Evolutionary conservation across 2,329 filamentous ascomycete genomes (phyloP).

Genomic region (Daldinia sp.): DNA sequence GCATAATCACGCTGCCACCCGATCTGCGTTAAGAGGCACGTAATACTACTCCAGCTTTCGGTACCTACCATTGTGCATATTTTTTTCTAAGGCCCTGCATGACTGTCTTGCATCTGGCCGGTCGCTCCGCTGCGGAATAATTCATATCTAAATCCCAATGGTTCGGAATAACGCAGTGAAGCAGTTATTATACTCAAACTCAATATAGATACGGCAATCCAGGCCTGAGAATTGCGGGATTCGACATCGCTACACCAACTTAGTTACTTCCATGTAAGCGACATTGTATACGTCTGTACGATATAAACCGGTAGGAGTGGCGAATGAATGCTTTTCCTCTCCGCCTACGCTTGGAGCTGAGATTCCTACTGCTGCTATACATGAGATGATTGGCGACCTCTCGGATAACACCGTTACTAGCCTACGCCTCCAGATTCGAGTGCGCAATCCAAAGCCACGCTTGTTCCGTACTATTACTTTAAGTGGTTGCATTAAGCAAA

Average conservation of each 20-base stretch:
- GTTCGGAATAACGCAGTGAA: slow-evolving; percentile 10
- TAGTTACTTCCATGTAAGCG: not conserved
- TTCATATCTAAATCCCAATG: slow-evolving; percentile 20
- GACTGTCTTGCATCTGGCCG: slow-evolving; percentile 20
- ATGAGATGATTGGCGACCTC: slow-evolving; percentile 36
- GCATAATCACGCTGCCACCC: slow-evolving; percentile 41
- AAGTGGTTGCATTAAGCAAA: slow-evolving; percentile 4
- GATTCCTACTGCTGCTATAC: slow-evolving; percentile 12
- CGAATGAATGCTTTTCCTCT: slow-evolving; percentile 30
- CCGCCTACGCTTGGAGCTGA: slow-evolving; percentile 26
- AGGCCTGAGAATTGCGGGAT: slow-evolving; percentile 10
- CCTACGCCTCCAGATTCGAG: slow-evolving; percentile 17
- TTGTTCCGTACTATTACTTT: not conserved
- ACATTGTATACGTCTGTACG: not conserved
- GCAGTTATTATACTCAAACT: slow-evolving; percentile 10
- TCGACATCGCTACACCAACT: slow-evolving; percentile 26
- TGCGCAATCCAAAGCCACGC: slow-evolving; percentile 15
- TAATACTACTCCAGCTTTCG: slow-evolving; percentile 32
- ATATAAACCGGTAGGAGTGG: slow-evolving; percentile 28
- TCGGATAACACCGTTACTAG: slow-evolving; percentile 37
- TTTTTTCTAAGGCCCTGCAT: slow-evolving; percentile 12
- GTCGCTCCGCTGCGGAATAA: slow-evolving; percentile 24
- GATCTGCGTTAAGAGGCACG: slow-evolving; percentile 38
- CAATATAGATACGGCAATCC: slow-evolving; percentile 11
- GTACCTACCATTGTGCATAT: slow-evolving; percentile 27